Evolutionary conservation across 805 yeast genomes (phyloP), one percentile per base, ranked within the genome.

Genomic region (Metschnikowia gruessii): DNA sequence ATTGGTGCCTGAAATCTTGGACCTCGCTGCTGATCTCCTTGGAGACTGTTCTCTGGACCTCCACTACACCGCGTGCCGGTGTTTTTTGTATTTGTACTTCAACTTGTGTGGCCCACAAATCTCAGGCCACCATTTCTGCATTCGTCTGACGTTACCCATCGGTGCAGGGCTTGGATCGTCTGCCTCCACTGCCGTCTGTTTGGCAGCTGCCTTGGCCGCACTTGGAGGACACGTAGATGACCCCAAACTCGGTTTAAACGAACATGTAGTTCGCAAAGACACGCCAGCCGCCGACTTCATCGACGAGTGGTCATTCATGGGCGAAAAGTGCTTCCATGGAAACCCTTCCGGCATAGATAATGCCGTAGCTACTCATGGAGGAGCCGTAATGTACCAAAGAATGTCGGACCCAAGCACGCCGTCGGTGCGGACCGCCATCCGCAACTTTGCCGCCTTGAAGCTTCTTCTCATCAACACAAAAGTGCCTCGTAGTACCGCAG

Each of bases 131-230:
- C 74, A 72, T 29, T 88, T 85, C 63, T 74, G 82, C 3, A 81
- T 87, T 13, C 79, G 91, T 48, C 87, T 96, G 1, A 83, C 95
- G 1, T 70, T 91, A 41, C 99, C 99, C 1, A 85, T 92, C 40
- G 97, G 99, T 33, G 97, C 99, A 0, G 99, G 99, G 0, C 74
- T 94, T 40, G 99, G 99, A 0, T 87, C 96, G 1, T 87, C 96
- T 37, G 98, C 98, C 0, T 82, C 96, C 2, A 79, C 88, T 15
- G 80, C 95, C 1, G 98, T 94, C 3, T 83, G 94, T 59, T 62
- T 94, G 31, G 78, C 95, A 0, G 71, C 92, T 13, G 95, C 94
- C 0, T 70, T 92, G 60, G 69, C 83, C 3, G 66, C 79, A 29
- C 60, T 84, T 18, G 86, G 87, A 0, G 79, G 78, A 2, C 82